Evolutionary conservation across 495 filamentous ascomycete genomes (phyloP).

Genomic region (Talaromyces stipitatus): DNA sequence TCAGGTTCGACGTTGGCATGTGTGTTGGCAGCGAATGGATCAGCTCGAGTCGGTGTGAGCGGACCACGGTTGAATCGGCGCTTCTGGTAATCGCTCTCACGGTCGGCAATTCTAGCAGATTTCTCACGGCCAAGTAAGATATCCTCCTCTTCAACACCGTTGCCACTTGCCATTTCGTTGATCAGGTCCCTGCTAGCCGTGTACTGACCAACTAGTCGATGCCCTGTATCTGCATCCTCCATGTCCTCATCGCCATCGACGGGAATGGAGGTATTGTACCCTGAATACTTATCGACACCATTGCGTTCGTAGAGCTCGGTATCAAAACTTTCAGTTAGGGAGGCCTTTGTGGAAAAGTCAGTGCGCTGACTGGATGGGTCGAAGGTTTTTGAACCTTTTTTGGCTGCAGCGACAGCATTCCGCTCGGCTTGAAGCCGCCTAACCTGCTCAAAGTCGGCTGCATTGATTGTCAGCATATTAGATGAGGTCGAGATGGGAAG

Average conservation of each 20-base stretch:
- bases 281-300: conserved; percentile 74
- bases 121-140: conserved; percentile 81
- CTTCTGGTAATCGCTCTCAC: conserved; percentile 98
- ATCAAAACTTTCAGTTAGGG: conserved; percentile 91
- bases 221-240: conserved; percentile 64
- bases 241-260: conserved; percentile 78
- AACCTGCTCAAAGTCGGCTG: conserved; percentile 77
- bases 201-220: conserved; percentile 90
- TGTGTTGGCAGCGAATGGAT: conserved; percentile 74
- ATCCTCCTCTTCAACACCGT: conserved; percentile 86
- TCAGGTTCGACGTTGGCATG: conserved; percentile 59
- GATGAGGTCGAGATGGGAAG: conserved; percentile 10
- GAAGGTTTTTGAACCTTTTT: conserved; percentile 83
- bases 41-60: conserved; percentile 79
- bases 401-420: conserved; percentile 72
- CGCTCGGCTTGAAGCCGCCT: conserved; percentile 84
- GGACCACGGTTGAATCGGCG: conserved; percentile 75
- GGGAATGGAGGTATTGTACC: conserved; percentile 86
- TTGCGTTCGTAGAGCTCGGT: conserved; percentile 84
- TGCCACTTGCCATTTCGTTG: conserved; percentile 84
- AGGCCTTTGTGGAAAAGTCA: conserved; percentile 88
- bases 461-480: conserved; percentile 16
- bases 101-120: conserved; percentile 78
- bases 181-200: conserved; percentile 87
- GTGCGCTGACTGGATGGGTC: conserved; percentile 81